A percentile compares a stretch with the other conserved stretches of the same genome.
Evolutionary conservation across 1,284 basidiomycete species (phyloP).

Genomic region (Papiliotrema nemorosa): DNA sequence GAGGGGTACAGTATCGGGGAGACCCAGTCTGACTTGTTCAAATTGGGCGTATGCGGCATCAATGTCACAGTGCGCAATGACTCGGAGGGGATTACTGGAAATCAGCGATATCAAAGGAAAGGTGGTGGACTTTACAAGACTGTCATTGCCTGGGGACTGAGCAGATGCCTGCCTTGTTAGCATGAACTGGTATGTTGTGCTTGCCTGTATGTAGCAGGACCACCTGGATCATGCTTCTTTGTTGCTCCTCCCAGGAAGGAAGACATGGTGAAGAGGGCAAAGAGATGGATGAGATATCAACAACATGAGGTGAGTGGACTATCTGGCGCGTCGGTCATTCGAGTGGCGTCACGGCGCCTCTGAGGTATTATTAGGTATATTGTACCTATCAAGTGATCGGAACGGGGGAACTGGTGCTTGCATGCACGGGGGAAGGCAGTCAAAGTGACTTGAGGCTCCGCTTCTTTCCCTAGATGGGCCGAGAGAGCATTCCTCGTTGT

Average conservation of each 20-base stretch:
- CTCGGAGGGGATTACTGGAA: slow-evolving; percentile 45
- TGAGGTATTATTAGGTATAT: no score
- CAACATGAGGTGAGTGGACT: no score
- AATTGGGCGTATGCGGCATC: slow-evolving; percentile 91
- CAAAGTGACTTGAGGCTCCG: no score
- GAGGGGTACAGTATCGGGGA: slow-evolving; percentile 69
- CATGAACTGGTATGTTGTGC: not conserved
- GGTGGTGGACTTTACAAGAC: slow-evolving; percentile 25
- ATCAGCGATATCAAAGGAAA: not conserved
- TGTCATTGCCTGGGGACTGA: slow-evolving; percentile 42
- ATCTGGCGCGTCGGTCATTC: no score
- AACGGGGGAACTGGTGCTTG: no score
- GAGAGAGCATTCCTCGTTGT: no score
- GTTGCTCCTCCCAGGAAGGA: slow-evolving; percentile 21
- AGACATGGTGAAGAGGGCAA: no score
- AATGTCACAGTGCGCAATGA: slow-evolving; percentile 84
- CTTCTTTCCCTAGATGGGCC: no score
- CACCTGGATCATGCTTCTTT: slow-evolving; percentile 8
- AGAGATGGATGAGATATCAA: no score
- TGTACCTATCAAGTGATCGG: no score
- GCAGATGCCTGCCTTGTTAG: slow-evolving; percentile 28
- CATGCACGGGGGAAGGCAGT: no score
- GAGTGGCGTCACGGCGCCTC: no score
- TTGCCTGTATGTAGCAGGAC: slow-evolving; percentile 19
- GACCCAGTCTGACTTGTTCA: slow-evolving; percentile 75